Percentiles rank a stretch among this genome's conserved stretches.
Conservation (phyloP, 2,329 filamentous ascomycete genomes). For the Leptodontidium sp. region DNA sequence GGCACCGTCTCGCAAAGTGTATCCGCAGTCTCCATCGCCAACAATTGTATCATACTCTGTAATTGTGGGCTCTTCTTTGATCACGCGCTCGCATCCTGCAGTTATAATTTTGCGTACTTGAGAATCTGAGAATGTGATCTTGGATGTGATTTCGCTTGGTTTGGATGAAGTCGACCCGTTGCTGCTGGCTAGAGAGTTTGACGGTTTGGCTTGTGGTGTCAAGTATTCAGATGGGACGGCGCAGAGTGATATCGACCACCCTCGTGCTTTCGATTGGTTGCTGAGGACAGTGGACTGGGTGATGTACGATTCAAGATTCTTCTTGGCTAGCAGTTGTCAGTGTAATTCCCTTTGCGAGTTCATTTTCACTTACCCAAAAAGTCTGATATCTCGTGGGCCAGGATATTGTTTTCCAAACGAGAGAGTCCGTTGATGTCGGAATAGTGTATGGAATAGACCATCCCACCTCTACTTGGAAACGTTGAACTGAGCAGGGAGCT, state of each 20-base stretch:
- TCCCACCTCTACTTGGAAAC: slow-evolving; percentile 5
- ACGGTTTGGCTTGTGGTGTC: slow-evolving; percentile 26
- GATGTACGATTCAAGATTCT: slow-evolving; percentile 33
- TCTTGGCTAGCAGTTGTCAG: slow-evolving; percentile 31
- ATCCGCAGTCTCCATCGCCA: slow-evolving; percentile 47
- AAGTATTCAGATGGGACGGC: slow-evolving; percentile 31
- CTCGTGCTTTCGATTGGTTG: slow-evolving; percentile 33
- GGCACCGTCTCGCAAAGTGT: slow-evolving; percentile 43
- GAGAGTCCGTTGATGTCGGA: slow-evolving; percentile 42
- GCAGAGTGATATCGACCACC: slow-evolving; percentile 41
- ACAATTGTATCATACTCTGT: slow-evolving; percentile 57
- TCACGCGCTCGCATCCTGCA: slow-evolving; percentile 37
- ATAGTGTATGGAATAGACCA: slow-evolving; percentile 40
- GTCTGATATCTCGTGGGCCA: slow-evolving; percentile 41
- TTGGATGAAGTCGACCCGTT: slow-evolving; percentile 7
- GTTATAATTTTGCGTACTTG: slow-evolving; percentile 35
- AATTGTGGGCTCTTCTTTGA: slow-evolving; percentile 57
- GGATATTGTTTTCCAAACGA: slow-evolving; percentile 40
- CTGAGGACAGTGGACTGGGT: slow-evolving; percentile 39
- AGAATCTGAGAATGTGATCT: slow-evolving; percentile 32
- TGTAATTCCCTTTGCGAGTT: neutral
- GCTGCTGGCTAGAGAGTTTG: slow-evolving; percentile 24
- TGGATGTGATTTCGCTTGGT: slow-evolving; percentile 22
- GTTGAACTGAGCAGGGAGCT: slow-evolving; percentile 31
- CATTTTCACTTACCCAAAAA: slow-evolving; percentile 33